A percentile compares a stretch with the other conserved stretches of the same genome.
Conservation (phyloP, 306 rosid species). For the Gastrolobium bilobum region DNA sequence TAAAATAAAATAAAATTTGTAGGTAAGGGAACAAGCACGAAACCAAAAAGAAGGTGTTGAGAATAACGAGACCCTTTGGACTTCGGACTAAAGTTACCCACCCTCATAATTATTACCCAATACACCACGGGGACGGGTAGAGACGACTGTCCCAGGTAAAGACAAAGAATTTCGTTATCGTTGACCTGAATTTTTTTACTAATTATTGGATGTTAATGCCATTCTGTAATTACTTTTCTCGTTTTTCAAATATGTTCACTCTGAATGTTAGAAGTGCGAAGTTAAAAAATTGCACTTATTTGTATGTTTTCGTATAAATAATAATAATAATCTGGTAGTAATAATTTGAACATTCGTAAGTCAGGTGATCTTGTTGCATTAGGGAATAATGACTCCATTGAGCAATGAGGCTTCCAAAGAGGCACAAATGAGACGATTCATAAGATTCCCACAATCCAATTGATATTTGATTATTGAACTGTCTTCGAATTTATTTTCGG, state of each 20-base stretch:
- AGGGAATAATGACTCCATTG: background rate
- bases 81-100: background rate
- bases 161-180: conserved; percentile 38
- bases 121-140: background rate
- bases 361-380: background rate
- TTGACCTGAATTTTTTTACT: background rate
- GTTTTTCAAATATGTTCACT: background rate
- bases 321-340: background rate
- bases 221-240: background rate
- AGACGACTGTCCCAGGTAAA: background rate
- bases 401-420: background rate
- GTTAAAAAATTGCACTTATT: background rate
- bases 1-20: background rate
- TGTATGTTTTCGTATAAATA: background rate
- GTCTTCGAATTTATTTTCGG: background rate
- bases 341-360: background rate
- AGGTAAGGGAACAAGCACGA: conserved; percentile 35
- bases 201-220: background rate
- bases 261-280: background rate
- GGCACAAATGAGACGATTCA: background rate
- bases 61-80: conserved; percentile 34
- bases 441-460: background rate
- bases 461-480: background rate
- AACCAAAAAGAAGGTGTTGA: conserved; percentile 27
- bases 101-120: background rate